A percentile compares a stretch with the other conserved stretches of the same genome.
These are phyloP conservation scores for Leptographium wingfieldii DNA, from an alignment of 2,329 filamentous ascomycete species.

Conservation along the genomic window DNA sequence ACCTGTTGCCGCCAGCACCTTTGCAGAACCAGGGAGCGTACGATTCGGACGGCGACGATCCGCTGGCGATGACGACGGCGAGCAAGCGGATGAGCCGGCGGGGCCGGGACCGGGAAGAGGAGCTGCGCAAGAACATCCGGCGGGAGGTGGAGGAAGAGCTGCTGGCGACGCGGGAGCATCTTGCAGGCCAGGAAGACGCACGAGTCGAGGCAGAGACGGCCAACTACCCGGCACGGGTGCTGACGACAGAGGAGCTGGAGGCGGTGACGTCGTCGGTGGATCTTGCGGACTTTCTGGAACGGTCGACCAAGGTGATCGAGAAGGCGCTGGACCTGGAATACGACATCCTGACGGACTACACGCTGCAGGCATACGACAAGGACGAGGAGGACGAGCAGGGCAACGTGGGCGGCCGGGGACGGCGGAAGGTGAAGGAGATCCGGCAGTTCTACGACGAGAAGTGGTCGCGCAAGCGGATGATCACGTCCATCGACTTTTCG, in stretches of 20 bases:
- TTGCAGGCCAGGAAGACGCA: slow-evolving; percentile 61
- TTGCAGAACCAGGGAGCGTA: slow-evolving; percentile 40
- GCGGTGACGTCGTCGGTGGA: slow-evolving; percentile 87
- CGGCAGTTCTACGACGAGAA: slow-evolving; percentile 89
- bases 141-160: slow-evolving; percentile 90
- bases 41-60: slow-evolving; percentile 52
- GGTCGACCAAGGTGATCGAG: slow-evolving; percentile 94
- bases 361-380: slow-evolving; percentile 60
- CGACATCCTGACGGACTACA: slow-evolving; percentile 91
- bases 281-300: slow-evolving; percentile 88
- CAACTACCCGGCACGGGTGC: slow-evolving; percentile 65
- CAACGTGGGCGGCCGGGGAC: slow-evolving; percentile 56
- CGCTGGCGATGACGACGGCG: slow-evolving; percentile 30
- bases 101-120: slow-evolving; percentile 74
- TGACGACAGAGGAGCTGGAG: slow-evolving; percentile 74
- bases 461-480: slow-evolving; percentile 96
- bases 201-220: slow-evolving; percentile 43
- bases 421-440: slow-evolving; percentile 70
- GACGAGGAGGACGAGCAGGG: slow-evolving; percentile 78
- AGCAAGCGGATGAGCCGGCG: slow-evolving; percentile 67
- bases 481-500: slow-evolving; percentile 90
- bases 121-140: slow-evolving; percentile 71
- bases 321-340: slow-evolving; percentile 91
- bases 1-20: slow-evolving; percentile 47
- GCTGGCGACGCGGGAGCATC: slow-evolving; percentile 50